phyloP scores from a whole-genome alignment of 2,329 filamentous ascomycete genomes.

The Pestalotiopsis sp. region DNA sequence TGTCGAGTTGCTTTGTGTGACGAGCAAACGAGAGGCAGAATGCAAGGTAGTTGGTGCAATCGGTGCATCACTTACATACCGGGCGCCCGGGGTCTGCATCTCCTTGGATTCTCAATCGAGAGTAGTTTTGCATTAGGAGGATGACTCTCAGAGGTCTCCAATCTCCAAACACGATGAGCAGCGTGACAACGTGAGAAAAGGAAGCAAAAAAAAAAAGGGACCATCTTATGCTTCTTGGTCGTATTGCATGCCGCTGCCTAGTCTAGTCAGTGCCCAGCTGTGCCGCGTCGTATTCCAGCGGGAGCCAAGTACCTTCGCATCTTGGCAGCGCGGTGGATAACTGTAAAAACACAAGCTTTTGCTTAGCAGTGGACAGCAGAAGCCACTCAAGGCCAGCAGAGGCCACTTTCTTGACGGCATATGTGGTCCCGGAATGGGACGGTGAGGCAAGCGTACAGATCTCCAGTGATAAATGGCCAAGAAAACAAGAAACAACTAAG shows the following conservation, averaged over 20 bases:
- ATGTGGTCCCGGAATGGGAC: background rate
- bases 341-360: background rate
- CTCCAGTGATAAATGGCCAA: background rate
- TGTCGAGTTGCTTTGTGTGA: background rate
- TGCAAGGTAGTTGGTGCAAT: slow-evolving; percentile 22
- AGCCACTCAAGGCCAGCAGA: background rate
- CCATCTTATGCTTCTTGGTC: background rate
- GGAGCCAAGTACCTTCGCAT: background rate
- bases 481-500: background rate
- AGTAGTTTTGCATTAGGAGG: background rate
- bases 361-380: background rate
- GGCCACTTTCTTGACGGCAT: background rate
- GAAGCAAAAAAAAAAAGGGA: background rate
- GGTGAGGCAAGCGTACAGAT: background rate
- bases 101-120: background rate
- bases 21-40: slow-evolving; percentile 2
- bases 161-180: background rate
- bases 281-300: background rate
- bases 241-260: background rate
- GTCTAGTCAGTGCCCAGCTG: background rate
- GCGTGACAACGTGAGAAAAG: background rate
- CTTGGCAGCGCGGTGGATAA: background rate
- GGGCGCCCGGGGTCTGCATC: background rate
- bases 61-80: slow-evolving; percentile 17
- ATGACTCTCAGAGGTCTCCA: background rate